A percentile compares a stretch with the other conserved stretches of the same genome.
phyloP scores from a whole-genome alignment of 352 stramenopile species.

The Phytopythium oedochilum region DNA sequence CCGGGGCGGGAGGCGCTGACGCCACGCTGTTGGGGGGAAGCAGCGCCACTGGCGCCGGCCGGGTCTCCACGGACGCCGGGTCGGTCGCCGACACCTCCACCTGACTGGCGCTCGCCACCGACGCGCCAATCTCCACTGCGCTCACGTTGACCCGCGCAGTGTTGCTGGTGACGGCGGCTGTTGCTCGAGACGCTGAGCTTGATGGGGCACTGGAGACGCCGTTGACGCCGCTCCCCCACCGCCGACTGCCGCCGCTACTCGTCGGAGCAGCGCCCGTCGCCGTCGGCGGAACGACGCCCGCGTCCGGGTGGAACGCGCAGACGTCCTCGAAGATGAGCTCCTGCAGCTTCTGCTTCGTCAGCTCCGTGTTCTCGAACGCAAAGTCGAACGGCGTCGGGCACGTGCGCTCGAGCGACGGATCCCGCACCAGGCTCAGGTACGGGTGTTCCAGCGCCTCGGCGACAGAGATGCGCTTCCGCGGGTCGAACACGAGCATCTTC shows the following conservation, averaged over 20 bases:
- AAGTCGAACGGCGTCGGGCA: conserved; percentile 84
- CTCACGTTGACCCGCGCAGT: background rate
- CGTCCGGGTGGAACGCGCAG: conserved; percentile 84
- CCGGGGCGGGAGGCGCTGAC: conserved; percentile 10
- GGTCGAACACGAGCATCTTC: conserved; percentile 93
- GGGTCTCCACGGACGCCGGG: conserved; percentile 4
- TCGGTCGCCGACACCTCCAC: background rate
- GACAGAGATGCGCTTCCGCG: conserved; percentile 81
- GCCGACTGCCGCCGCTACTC: conserved; percentile 2
- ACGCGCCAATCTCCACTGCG: background rate
- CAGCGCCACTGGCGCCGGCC: conserved; percentile 31
- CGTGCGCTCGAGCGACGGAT: conserved; percentile 67
- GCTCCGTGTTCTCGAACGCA: conserved; percentile 81
- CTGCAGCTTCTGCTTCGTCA: conserved; percentile 89
- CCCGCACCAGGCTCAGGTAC: conserved; percentile 74
- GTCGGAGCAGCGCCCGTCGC: conserved; percentile 11
- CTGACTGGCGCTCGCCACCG: background rate
- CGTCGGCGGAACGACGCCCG: conserved; percentile 21
- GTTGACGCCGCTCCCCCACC: conserved; percentile 7
- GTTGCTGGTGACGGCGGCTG: background rate
- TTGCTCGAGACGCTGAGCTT: background rate
- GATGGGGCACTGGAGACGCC: background rate
- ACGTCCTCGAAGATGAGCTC: conserved; percentile 92
- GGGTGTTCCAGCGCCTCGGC: conserved; percentile 71
- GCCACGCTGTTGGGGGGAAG: conserved; percentile 19